phyloP scores from a whole-genome alignment of 306 rosid genomes.

The Cucurbita maxima region DNA sequence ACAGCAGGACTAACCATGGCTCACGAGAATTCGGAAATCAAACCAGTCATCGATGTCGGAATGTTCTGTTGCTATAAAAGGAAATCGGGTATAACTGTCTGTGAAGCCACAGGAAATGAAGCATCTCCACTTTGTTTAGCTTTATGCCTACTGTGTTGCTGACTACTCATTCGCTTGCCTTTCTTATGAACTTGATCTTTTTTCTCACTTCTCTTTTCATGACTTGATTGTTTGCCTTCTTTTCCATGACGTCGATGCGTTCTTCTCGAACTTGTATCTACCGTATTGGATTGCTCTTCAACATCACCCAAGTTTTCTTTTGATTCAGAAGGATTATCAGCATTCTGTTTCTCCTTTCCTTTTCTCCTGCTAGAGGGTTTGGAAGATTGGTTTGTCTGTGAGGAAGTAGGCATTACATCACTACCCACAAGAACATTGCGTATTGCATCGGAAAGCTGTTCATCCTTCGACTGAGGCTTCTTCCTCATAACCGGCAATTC shows the following conservation, averaged over 20 bases:
- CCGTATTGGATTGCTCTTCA: conserved; percentile 28
- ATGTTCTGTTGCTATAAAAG: conserved; percentile 36
- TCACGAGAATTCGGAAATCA: conserved; percentile 5
- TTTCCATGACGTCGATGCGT: conserved; percentile 34
- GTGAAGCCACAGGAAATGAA: conserved; percentile 49
- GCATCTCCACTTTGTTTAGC: conserved; percentile 48
- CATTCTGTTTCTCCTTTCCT: conserved; percentile 47
- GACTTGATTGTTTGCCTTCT: conserved; percentile 43
- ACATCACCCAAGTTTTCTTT: conserved; percentile 43
- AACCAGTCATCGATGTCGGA: neutral
- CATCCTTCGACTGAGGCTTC: conserved; percentile 37
- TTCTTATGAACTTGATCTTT: conserved; percentile 34
- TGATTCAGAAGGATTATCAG: conserved; percentile 23
- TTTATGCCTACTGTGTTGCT: conserved; percentile 38
- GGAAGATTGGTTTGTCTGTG: conserved; percentile 19
- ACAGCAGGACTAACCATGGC: conserved; percentile 19
- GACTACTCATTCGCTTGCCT: conserved; percentile 53
- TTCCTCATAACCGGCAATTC: conserved; percentile 23
- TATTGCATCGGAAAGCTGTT: conserved; percentile 59
- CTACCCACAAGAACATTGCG: conserved; percentile 51
- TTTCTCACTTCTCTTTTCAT: conserved; percentile 32
- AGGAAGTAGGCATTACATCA: conserved; percentile 22
- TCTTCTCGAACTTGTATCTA: conserved; percentile 32
- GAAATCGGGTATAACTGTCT: conserved; percentile 75
- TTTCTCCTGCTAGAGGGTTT: conserved; percentile 39